Evolutionary conservation across 1,284 basidiomycete genomes (phyloP).

Genomic region (Apiotrichum gracile): DNA sequence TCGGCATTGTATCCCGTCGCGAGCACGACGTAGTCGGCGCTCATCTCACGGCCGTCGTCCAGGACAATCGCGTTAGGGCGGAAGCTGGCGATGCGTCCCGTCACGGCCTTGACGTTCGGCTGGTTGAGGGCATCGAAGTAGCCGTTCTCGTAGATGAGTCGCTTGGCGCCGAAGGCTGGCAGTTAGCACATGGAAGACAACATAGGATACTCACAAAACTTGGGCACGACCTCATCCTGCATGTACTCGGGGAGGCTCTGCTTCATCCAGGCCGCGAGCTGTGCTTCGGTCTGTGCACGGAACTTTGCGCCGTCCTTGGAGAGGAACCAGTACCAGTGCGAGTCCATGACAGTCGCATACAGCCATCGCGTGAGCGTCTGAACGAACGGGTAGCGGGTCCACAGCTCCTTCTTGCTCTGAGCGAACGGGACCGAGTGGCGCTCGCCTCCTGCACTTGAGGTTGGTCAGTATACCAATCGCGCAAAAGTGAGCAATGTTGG

Average conservation of each 20-base stretch:
- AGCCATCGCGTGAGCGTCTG: not conserved
- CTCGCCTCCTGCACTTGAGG: too few relatives aligned
- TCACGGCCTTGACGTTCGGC: slow-evolving; percentile 21
- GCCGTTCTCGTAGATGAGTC: slow-evolving; percentile 24
- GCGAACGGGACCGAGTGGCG: slow-evolving; percentile 7
- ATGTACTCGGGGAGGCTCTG: not conserved
- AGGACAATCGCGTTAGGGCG: slow-evolving; percentile 7
- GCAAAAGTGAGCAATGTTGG: too few relatives aligned
- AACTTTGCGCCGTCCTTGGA: slow-evolving; percentile 2
- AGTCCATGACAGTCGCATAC: slow-evolving; percentile 4
- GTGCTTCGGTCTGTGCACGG: not conserved
- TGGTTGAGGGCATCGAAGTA: slow-evolving; percentile 23
- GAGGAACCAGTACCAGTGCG: slow-evolving; percentile 7
- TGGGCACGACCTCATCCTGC: not conserved
- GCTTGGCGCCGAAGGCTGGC: slow-evolving; percentile 24
- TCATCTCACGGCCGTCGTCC: slow-evolving; percentile 14
- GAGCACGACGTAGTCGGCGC: slow-evolving; percentile 21
- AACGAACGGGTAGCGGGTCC: not conserved
- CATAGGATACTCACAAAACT: not conserved
- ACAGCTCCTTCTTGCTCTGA: not conserved
- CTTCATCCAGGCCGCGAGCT: not conserved
- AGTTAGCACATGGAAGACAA: not conserved
- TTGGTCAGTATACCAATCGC: too few relatives aligned
- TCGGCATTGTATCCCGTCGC: slow-evolving; percentile 8
- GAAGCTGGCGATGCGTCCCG: slow-evolving; percentile 4